Evolutionary conservation across 768 basidiomycete species (phyloP).

Genomic region (Lactarius sanguifluus): DNA sequence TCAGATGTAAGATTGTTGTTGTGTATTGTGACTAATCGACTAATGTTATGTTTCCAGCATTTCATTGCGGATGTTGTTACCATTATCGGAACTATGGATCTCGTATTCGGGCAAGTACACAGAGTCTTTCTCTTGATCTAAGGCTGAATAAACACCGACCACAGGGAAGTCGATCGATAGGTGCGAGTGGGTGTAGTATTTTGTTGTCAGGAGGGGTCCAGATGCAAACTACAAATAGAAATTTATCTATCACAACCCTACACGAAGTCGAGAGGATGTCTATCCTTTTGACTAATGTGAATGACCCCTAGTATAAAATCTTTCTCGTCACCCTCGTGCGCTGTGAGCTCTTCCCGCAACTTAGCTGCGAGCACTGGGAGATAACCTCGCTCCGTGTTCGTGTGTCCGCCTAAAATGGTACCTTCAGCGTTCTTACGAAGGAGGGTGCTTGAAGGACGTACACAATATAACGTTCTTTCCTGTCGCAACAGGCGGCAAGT

Average conservation of each 20-base stretch:
- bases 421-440: conserved; percentile 1
- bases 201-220: conserved; percentile 6
- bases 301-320: conserved; percentile 49
- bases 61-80: conserved; percentile 94
- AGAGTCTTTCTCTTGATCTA: conserved; percentile 2
- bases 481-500: conserved; percentile 67
- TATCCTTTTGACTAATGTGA: conserved; percentile 68
- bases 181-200: conserved; percentile 36
- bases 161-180: conserved; percentile 49
- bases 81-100: conserved; percentile 98
- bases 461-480: conserved; percentile 85
- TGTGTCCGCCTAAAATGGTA: conserved; percentile 69
- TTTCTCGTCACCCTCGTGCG: conserved; percentile 38
- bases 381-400: conserved; percentile 94
- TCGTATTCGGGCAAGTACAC: conserved; percentile 85
- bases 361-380: conserved; percentile 70
- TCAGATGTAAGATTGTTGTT: conserved; percentile 42
- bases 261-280: conserved; percentile 71
- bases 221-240: conserved; percentile 12
- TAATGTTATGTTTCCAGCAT: conserved; percentile 49
- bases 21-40: conserved; percentile 14
- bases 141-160: conserved; percentile 19
- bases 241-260: conserved; percentile 33
- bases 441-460: conserved; percentile 40
- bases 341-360: conserved; percentile 53